Evolutionary conservation across 75 land plant species (phyloP).

Genomic region (Selaginella tamariscina): DNA sequence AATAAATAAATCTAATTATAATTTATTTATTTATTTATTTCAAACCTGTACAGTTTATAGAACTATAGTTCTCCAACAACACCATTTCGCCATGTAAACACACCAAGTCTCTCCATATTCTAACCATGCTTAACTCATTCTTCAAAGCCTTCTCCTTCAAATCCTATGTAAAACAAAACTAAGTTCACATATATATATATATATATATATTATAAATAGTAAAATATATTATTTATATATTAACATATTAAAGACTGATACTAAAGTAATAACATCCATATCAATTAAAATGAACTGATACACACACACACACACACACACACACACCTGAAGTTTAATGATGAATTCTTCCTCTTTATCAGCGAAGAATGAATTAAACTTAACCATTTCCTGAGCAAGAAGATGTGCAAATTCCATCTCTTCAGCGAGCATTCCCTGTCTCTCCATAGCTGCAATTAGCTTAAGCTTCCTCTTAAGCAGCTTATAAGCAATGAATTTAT

Average conservation of each 20-base stretch:
- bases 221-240: too few species aligned
- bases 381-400: background rate
- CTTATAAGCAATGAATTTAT: background rate
- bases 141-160: background rate
- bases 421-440: background rate
- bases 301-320: too few species aligned
- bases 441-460: background rate
- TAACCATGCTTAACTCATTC: background rate
- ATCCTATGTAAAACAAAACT: background rate
- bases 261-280: too few species aligned
- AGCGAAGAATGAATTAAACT: background rate
- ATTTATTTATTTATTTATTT: too few species aligned
- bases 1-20: too few species aligned
- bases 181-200: too few species aligned
- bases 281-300: background rate
- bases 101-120: background rate
- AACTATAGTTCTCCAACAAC: slow-evolving; percentile 11
- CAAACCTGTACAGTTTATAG: background rate
- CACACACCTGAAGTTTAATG: background rate
- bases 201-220: too few species aligned
- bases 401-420: background rate
- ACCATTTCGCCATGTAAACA: slow-evolving; percentile 7
- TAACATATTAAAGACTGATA: too few species aligned
- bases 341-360: background rate
- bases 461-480: background rate